These are phyloP conservation scores for Starmerella cellae DNA, from an alignment of 805 yeast genomes.

Conservation along the genomic window DNA sequence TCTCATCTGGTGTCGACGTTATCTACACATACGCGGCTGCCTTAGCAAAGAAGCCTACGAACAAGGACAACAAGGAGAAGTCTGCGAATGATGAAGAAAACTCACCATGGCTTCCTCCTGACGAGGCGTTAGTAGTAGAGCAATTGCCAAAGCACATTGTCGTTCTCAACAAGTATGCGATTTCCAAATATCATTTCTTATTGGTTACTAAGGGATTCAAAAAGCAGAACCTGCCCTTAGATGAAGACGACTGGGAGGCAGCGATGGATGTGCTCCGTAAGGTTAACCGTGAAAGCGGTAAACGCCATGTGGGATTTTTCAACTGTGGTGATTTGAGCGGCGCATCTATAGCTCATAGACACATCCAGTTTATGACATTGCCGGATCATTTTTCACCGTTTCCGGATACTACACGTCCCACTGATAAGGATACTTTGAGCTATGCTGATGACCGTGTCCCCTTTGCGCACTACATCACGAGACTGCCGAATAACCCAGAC, in stretches of 20 bases:
- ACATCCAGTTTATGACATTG: conserved; percentile 67
- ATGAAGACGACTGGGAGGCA: conserved; percentile 54
- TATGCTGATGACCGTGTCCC: conserved; percentile 39
- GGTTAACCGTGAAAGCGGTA: conserved; percentile 34
- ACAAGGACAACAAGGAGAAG: conserved; percentile 2
- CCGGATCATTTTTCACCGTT: conserved; percentile 47
- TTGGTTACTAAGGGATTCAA: conserved; percentile 62
- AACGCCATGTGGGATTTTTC: conserved; percentile 65
- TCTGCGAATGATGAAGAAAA: conserved; percentile 1
- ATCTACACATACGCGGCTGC: conserved; percentile 29
- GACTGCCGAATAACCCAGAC: conserved; percentile 35
- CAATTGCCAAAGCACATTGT: conserved; percentile 43
- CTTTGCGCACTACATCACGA: conserved; percentile 73
- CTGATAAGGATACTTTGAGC: conserved; percentile 27
- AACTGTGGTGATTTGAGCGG: conserved; percentile 83
- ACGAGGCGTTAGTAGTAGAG: conserved; percentile 54
- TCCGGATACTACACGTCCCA: conserved; percentile 35
- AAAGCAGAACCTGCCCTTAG: conserved; percentile 57
- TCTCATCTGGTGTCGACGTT: conserved; percentile 26
- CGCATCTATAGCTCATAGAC: conserved; percentile 91
- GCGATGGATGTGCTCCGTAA: conserved; percentile 42
- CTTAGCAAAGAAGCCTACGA: conserved; percentile 27
- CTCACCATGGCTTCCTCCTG: conserved; percentile 72
- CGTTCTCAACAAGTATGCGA: conserved; percentile 77
- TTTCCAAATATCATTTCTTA: conserved; percentile 64